phyloP scores from a whole-genome alignment of 2,329 filamentous ascomycete species.

The Fusarium pseudoanthophilum region DNA sequence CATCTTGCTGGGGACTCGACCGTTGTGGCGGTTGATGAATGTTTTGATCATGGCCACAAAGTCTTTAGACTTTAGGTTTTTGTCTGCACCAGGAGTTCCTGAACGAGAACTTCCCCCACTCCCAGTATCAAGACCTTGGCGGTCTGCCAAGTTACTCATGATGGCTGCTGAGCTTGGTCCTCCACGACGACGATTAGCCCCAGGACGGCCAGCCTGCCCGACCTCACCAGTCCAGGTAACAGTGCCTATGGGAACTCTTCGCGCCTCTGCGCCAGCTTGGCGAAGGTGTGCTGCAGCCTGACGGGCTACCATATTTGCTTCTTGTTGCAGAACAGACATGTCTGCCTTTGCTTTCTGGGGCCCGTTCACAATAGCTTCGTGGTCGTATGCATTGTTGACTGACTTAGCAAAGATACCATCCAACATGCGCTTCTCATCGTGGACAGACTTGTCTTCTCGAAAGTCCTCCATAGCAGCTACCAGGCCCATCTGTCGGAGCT shows the following conservation, averaged over 20 bases:
- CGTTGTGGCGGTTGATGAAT: constrained; percentile 82
- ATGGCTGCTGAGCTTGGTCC: constrained; percentile 66
- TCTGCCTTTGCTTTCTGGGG: constrained; percentile 78
- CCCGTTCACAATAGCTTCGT: constrained; percentile 89
- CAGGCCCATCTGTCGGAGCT: constrained; percentile 65
- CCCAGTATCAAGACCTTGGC: constrained; percentile 62
- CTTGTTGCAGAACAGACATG: constrained; percentile 79
- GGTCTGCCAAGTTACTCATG: constrained; percentile 66
- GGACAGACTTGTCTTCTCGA: constrained; percentile 61
- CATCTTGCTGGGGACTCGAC: constrained; percentile 83
- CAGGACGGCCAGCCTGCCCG: constrained; percentile 79
- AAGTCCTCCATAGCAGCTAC: constrained; percentile 74
- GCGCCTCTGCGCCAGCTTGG: constrained; percentile 77
- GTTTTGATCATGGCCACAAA: constrained; percentile 79
- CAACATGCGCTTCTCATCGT: constrained; percentile 81
- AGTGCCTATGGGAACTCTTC: constrained; percentile 79
- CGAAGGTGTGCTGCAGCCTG: constrained; percentile 81
- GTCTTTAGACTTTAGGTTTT: constrained; percentile 64
- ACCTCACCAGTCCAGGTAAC: constrained; percentile 94
- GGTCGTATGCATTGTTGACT: constrained; percentile 91
- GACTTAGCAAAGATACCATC: constrained; percentile 88
- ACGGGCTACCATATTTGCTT: constrained; percentile 82
- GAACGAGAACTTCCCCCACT: constrained; percentile 60
- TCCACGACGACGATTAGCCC: constrained; percentile 61
- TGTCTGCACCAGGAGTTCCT: constrained; percentile 54